Evolutionary conservation across 169 alveolate genomes (phyloP), one percentile per base, ranked within the genome.

Genomic region (Plasmodium gallinaceum): DNA sequence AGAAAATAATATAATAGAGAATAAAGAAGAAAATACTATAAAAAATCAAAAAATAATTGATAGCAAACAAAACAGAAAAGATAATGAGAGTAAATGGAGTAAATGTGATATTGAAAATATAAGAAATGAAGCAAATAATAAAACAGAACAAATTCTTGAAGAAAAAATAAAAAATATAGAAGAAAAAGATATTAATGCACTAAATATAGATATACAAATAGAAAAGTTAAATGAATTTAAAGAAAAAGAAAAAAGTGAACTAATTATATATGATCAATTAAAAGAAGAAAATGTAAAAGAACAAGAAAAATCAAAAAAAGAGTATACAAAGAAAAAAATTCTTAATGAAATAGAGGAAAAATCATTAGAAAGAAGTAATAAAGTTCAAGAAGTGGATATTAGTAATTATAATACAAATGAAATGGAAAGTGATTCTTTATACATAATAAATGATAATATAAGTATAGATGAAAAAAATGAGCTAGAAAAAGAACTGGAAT

Each of bases 401-500:
- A 54, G 24, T 42, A 7, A 57, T 57, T 69, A 16, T 39, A 24
- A 46, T 16, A 54, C 16, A 18, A 54, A 24, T 32, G 32, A 45
- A 42, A n/a, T 20, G 8, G 69, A 42, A n/a, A 39, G 66, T 20
- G 61, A 76, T 16, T 57, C 54, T 18, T 18, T 14, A 7, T 69
- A 57, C 46, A 80, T 69, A 26, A 60, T 32, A 32, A 74, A 80
- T 48, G 83, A 80, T 80, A 68, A 58, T 46, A 66, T 80, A 22
- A 42, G 39, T 58, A 39, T 32, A 24, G 20, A 66, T 12, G 83
- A 65, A 32, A 65, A 68, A 46, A 66, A 18, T 7, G 42, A 54
- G 42, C 12, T 80, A 46, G 90, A 80, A 68, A 80, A 80, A 61
- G 71, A 80, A 43, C 46, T 80, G 45, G 57, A 80, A 12, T 7